phyloP scores from a whole-genome alignment of 345 rosid genomes.

The Trapa incisa region DNA sequence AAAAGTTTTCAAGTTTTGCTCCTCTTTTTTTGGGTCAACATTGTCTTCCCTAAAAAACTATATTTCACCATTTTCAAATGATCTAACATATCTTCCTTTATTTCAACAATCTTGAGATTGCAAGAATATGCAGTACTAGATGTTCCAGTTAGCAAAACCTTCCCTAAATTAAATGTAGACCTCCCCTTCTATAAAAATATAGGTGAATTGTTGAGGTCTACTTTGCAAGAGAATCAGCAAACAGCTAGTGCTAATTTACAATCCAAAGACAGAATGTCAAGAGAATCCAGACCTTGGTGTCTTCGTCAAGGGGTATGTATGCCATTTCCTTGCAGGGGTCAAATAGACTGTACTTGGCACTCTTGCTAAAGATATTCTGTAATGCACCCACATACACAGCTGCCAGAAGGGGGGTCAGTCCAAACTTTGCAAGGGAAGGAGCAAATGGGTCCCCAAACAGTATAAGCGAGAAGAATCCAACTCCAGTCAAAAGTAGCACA shows the following conservation, averaged over 20 bases:
- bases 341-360: constrained; percentile 95
- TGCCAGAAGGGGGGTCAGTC: constrained; percentile 93
- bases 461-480: constrained; percentile 82
- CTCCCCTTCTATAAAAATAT: too few species aligned
- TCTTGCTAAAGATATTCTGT: constrained; percentile 99
- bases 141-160: too few species aligned
- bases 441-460: constrained; percentile 67
- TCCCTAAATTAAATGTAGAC: too few species aligned
- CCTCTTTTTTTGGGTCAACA: too few species aligned
- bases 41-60: too few species aligned
- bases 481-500: constrained; percentile 73
- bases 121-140: too few species aligned
- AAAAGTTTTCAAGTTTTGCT: too few species aligned
- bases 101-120: too few species aligned
- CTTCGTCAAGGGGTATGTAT: constrained; percentile 88
- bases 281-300: constrained; percentile 58
- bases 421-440: constrained; percentile 57
- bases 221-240: background rate
- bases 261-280: background rate
- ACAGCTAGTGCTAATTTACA: background rate
- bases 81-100: too few species aligned
- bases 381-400: constrained; percentile 94
- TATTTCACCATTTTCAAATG: too few species aligned
- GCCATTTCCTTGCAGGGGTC: constrained; percentile 99
- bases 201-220: too few species aligned